Conservation (phyloP, 2,329 filamentous ascomycete species). For the Clarireedia sp. region DNA sequence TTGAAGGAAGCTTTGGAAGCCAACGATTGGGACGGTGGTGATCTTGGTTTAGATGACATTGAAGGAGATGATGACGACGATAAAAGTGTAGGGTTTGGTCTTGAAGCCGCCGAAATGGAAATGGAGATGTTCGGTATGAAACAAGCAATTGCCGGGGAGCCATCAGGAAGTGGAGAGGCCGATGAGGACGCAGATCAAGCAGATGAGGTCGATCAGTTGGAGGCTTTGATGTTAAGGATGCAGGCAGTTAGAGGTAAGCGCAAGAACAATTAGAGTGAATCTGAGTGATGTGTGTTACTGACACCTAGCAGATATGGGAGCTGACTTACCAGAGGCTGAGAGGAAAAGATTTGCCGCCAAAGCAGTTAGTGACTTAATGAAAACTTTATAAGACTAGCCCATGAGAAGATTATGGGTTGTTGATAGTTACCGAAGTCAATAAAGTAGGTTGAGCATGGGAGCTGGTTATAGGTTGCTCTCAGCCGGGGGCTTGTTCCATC, state of each 20-base stretch:
- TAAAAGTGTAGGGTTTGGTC: conserved; percentile 24
- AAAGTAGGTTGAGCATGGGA: neutral
- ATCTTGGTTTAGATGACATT: conserved; percentile 32
- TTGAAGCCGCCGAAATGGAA: conserved; percentile 31
- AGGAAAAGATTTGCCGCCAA: conserved; percentile 51
- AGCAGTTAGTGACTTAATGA: conserved; percentile 58
- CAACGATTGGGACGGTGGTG: conserved; percentile 51
- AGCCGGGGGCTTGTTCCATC: too few relatives aligned
- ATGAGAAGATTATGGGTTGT: neutral
- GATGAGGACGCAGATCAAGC: conserved; percentile 28
- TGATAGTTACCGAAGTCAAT: neutral
- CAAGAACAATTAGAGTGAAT: neutral
- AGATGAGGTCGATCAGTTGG: conserved; percentile 47
- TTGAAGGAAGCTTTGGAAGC: conserved; percentile 54
- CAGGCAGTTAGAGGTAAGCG: conserved; percentile 42
- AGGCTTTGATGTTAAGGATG: conserved; percentile 56
- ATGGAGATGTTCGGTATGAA: conserved; percentile 33
- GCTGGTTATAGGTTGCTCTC: neutral
- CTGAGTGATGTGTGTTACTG: neutral
- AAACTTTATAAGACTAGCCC: conserved; percentile 23
- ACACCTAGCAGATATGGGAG: conserved; percentile 43
- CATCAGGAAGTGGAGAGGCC: conserved; percentile 17
- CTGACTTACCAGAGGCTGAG: conserved; percentile 52
- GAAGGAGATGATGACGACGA: conserved; percentile 26
- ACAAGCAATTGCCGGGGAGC: conserved; percentile 27